Percentiles rank a stretch among this genome's conserved stretches.
phyloP scores from a whole-genome alignment of 768 basidiomycete genomes.

The Porphyrellus cyaneotinctus region DNA sequence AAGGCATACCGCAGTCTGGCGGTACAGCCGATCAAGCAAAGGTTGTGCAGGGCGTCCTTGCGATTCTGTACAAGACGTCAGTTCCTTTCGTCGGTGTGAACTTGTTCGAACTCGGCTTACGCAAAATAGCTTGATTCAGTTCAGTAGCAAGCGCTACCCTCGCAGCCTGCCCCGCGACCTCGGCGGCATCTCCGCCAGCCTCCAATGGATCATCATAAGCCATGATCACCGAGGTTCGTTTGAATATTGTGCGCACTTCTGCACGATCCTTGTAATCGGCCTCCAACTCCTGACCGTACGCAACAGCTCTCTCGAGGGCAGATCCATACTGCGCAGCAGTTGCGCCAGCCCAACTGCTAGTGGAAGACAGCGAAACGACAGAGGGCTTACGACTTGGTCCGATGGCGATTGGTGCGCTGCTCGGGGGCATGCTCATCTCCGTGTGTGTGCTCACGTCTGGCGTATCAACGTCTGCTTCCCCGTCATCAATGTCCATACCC shows the following conservation, averaged over 20 bases:
- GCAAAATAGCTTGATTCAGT: slow-evolving; percentile 77
- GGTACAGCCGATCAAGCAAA: slow-evolving; percentile 70
- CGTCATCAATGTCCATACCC: slow-evolving; percentile 55
- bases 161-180: slow-evolving; percentile 65
- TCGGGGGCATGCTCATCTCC: slow-evolving; percentile 10
- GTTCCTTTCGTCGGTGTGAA: neutral
- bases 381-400: slow-evolving; percentile 30
- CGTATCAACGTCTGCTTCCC: slow-evolving; percentile 31
- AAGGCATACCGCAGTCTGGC: slow-evolving; percentile 66
- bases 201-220: slow-evolving; percentile 74
- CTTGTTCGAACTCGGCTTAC: slow-evolving; percentile 39
- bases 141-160: slow-evolving; percentile 66
- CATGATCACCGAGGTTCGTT: slow-evolving; percentile 73
- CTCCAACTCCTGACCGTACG: slow-evolving; percentile 70
- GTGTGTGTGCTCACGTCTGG: slow-evolving; percentile 9
- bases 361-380: slow-evolving; percentile 26
- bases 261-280: slow-evolving; percentile 63
- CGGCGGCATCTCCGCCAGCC: slow-evolving; percentile 60
- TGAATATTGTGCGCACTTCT: slow-evolving; percentile 63
- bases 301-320: slow-evolving; percentile 61
- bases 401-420: slow-evolving; percentile 28
- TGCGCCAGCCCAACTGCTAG: slow-evolving; percentile 21
- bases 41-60: slow-evolving; percentile 71
- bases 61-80: slow-evolving; percentile 48
- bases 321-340: slow-evolving; percentile 45